Evolutionary conservation across 768 basidiomycete genomes (phyloP), one percentile per base, ranked within the genome.

Genomic region (Hortiboletus campestris): DNA sequence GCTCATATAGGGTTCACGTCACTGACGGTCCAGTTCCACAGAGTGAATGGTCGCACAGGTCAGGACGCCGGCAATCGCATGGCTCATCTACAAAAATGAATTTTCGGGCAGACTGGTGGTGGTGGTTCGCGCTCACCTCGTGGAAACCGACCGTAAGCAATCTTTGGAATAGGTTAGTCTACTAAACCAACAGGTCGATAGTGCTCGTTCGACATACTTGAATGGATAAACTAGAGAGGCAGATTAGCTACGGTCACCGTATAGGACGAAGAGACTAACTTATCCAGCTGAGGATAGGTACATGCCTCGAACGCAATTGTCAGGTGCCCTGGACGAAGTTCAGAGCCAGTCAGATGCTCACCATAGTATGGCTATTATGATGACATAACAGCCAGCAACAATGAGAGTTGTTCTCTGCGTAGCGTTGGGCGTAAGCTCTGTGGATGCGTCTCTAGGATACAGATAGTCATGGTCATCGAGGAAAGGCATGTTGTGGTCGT

Each of bases 1-100:
- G 46, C 10, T 39, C 3, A 43, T 9, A 53, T 4, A 46, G 4
- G 22, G 7, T 31, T 34, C 31, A 22, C 25, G 38, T 46, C 36
- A 79, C 88, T 64, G 71, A 91, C 91, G 92, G 74, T 94, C 91
- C 14, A 94, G 81, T 65, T 91, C 84, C 46, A 94, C 87, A 14
- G 89, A 90, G 63, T 92, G 84, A 40, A 94, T 92, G 35, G 71
- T 82, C n/a, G 91, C 91, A 59, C 91, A 91, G 17, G 91, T 94
- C 32, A 94, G 75, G 31, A 94, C 73, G 42, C 91, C 91, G 43
- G 83, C 75, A 51, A 93, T 61, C 6, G 91, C 91, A 70, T 94
- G 91, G 78, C 88, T 90, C 88, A 93, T 89, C 89, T 91, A 42
- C 7, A 46, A 47, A 55, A 51, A 49, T 29, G 49, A 16, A 52